Evolutionary conservation across 2,329 filamentous ascomycete species (phyloP), one percentile per base, ranked within the genome.

Genomic region (Fusarium subglutinans): DNA sequence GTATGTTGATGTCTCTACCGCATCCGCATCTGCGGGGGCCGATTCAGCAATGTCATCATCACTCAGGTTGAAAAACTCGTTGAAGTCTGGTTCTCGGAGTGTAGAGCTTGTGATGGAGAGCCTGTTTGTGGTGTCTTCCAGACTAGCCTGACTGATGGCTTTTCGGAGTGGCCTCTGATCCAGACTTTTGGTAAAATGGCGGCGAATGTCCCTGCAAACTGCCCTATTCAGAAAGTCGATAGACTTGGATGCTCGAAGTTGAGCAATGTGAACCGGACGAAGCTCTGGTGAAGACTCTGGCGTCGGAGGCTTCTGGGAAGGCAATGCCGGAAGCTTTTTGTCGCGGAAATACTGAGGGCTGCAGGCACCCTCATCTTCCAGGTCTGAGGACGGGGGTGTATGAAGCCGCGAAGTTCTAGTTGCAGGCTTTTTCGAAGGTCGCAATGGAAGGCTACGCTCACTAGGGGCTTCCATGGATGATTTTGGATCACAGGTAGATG

Each of bases 41-140:
- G 69, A 80, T 73, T 90, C 89, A 14, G 88, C 87, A 69, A 90
- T 88, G 63, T 90, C 89, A 37, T 90, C 88, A 67, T 90, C 88
- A 64, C 84, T 87, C 11, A 90, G 81, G 26, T 84, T 82, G 60
- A 89, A 82, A 58, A 90, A 90, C 44, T 90, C 88, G 24, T 84
- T 83, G 28, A 90, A 80, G 43, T 85, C 85, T 11, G 88, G 88
- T 73, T 90, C 88, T 51, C 82, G 81, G 8, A 90, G 82, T 4
- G 84, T 82, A 3, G 81, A 78, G 61, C 82, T 82, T 35, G 78
- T 74, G 24, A 80, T 77, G 5, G 80, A 79, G 55, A 63, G 74
- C 45, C 59, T 41, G 54, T 73, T 71, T 40, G 73, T 69, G 15
- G 82, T 82, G 5, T 79, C 72, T 3, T 80, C 77, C 22, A 80